A percentile compares a stretch with the other conserved stretches of the same genome.
Evolutionary conservation across 2,329 filamentous ascomycete species (phyloP).

Genomic region (Botrytis hyacinthi): DNA sequence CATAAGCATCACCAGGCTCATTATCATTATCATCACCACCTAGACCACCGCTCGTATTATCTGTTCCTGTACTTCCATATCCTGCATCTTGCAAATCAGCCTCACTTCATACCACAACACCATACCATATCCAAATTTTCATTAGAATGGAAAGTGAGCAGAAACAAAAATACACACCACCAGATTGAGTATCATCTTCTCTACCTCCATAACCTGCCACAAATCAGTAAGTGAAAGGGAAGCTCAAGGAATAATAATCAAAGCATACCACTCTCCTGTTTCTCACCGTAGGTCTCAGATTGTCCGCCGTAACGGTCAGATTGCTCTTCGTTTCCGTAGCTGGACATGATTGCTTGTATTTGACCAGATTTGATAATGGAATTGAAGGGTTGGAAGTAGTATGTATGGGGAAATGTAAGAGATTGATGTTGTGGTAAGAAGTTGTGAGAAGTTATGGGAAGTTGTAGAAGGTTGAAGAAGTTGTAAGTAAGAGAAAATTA

Average conservation of each 20-base stretch:
- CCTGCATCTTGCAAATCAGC: not conserved
- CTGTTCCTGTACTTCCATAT: not conserved
- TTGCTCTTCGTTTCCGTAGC: conserved; percentile 11
- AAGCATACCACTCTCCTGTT: conserved; percentile 5
- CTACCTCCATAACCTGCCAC: not conserved
- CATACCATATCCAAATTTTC: not conserved
- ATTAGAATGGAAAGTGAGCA: not conserved
- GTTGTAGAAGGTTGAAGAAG: not conserved
- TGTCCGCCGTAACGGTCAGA: not conserved
- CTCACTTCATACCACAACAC: not conserved
- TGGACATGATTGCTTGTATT: conserved; percentile 3
- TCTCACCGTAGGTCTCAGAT: not conserved
- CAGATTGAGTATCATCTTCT: not conserved
- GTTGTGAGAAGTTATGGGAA: not conserved
- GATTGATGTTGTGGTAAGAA: not conserved
- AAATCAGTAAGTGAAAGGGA: not conserved
- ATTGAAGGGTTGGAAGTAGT: not conserved
- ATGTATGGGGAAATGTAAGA: not conserved
- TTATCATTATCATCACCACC: not conserved
- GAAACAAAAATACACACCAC: not conserved
- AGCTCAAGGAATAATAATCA: not conserved
- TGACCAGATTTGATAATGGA: too few relatives aligned
- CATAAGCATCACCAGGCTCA: not conserved
- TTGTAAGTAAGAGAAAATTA: not conserved
- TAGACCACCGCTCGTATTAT: not conserved